These are phyloP conservation scores for Fraxinus cuspidata DNA, from an alignment of 257 asterid genomes.

Conservation along the genomic window DNA sequence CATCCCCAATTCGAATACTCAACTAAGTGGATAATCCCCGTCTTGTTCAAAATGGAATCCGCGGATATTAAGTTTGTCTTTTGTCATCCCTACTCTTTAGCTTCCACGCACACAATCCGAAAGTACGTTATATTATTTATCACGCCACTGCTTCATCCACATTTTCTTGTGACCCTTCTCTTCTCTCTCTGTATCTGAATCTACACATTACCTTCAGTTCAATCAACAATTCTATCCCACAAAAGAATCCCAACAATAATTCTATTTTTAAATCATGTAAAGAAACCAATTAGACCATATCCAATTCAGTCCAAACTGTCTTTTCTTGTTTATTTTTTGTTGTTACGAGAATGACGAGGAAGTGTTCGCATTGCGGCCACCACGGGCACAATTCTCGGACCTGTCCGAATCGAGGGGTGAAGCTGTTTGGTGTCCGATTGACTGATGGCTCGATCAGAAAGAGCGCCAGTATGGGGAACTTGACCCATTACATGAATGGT, in stretches of 20 bases:
- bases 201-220: neutral
- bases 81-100: too few species aligned
- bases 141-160: neutral
- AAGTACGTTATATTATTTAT: too few species aligned
- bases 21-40: too few species aligned
- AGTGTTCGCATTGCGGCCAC: slow-evolving; percentile 99
- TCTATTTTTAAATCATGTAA: slow-evolving; percentile 18
- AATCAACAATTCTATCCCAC: neutral
- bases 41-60: rapidly evolving
- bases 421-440: slow-evolving; percentile 95
- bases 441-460: slow-evolving; percentile 97
- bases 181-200: too few species aligned
- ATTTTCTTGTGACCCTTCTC: too few species aligned
- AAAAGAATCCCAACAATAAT: neutral
- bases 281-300: neutral
- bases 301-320: neutral
- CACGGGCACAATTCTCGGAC: slow-evolving; percentile 98
- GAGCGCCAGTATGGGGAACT: slow-evolving; percentile 98
- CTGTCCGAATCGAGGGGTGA: slow-evolving; percentile 97
- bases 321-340: neutral
- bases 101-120: too few species aligned
- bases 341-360: slow-evolving; percentile 62
- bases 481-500: slow-evolving; percentile 72
- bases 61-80: too few species aligned
- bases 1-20: too few species aligned